Percentiles rank a stretch among this genome's conserved stretches.
These are phyloP conservation scores for Peronosclerospora sorghi DNA, from an alignment of 352 stramenopile species.

Conservation along the genomic window DNA sequence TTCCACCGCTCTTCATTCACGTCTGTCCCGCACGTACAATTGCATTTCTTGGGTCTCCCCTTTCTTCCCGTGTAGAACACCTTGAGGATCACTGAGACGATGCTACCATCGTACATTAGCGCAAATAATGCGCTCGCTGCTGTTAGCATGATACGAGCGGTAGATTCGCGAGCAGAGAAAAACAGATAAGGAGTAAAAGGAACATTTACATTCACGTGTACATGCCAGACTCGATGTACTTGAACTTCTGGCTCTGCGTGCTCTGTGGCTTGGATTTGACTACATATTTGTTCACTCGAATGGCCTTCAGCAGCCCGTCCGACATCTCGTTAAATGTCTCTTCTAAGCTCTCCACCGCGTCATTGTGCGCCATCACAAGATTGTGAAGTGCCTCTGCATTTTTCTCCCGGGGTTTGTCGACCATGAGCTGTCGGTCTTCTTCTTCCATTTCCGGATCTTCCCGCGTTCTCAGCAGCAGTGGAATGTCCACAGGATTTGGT, in stretches of 20 bases:
- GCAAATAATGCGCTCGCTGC: too few relatives aligned
- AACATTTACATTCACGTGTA: too few relatives aligned
- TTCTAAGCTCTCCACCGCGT: too few relatives aligned
- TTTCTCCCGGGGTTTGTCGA: too few relatives aligned
- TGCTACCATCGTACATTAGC: too few relatives aligned
- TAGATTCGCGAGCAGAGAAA: constrained; percentile 6
- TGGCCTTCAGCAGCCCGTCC: too few relatives aligned
- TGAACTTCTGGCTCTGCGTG: constrained; percentile 71
- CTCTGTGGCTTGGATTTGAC: constrained; percentile 66
- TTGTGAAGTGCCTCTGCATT: too few relatives aligned
- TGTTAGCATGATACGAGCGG: constrained; percentile 35
- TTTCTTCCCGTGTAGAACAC: constrained; percentile 55
- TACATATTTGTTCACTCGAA: constrained; percentile 83
- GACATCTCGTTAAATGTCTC: too few relatives aligned
- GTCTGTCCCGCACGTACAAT: too few relatives aligned
- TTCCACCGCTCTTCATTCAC: too few relatives aligned
- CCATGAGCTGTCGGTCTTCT: constrained; percentile 60
- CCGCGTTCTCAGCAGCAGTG: constrained; percentile 59
- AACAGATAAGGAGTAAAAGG: constrained; percentile 13
- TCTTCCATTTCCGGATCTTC: constrained; percentile 82
- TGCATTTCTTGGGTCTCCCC: constrained; percentile 57
- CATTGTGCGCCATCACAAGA: too few relatives aligned
- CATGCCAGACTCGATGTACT: constrained; percentile 74
- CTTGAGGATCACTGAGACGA: constrained; percentile 40
- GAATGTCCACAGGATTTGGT: constrained; percentile 65